A percentile compares a stretch with the other conserved stretches of the same genome.
These are phyloP conservation scores for Leptographium flavum DNA, from an alignment of 2,329 filamentous ascomycete genomes.

Conservation along the genomic window DNA sequence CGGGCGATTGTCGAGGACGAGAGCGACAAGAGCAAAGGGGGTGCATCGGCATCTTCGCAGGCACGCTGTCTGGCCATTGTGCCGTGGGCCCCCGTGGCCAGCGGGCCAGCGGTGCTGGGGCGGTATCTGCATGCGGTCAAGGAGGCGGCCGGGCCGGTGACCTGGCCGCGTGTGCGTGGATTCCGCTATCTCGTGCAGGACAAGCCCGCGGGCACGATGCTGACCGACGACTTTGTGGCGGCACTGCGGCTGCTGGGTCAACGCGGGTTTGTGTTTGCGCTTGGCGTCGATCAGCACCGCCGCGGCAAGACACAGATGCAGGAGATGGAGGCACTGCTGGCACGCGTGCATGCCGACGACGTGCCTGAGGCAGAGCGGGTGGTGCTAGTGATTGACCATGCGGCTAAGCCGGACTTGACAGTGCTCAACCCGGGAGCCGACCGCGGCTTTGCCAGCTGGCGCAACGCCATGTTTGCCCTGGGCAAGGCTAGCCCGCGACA, in stretches of 20 bases:
- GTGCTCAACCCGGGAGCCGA: conserved; percentile 42
- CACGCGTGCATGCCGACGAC: conserved; percentile 44
- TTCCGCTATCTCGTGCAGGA: conserved; percentile 76
- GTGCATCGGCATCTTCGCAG: conserved; percentile 36
- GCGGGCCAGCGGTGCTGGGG: conserved; percentile 43
- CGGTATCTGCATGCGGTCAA: conserved; percentile 50
- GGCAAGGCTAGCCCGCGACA: conserved; percentile 36
- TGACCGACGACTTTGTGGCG: conserved; percentile 49
- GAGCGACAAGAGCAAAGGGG: conserved; percentile 22
- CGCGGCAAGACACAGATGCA: conserved; percentile 61
- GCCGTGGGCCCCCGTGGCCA: conserved; percentile 73
- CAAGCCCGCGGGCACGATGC: conserved; percentile 51
- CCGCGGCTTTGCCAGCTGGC: conserved; percentile 54
- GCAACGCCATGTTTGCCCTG: conserved; percentile 51
- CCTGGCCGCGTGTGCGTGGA: conserved; percentile 57
- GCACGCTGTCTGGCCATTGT: conserved; percentile 55
- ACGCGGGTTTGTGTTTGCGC: conserved; percentile 58
- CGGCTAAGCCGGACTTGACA: conserved; percentile 73
- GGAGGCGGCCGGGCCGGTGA: conserved; percentile 44
- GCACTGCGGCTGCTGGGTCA: conserved; percentile 50
- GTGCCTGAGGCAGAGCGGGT: conserved; percentile 45
- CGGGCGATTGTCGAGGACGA: conserved; percentile 49
- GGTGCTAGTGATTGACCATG: conserved; percentile 64
- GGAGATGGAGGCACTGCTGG: conserved; percentile 57
- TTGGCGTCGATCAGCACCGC: conserved; percentile 70